A percentile compares a stretch with the other conserved stretches of the same genome.
Conservation (phyloP, 2,329 filamentous ascomycete genomes). For the Pseudonectria buxi region DNA sequence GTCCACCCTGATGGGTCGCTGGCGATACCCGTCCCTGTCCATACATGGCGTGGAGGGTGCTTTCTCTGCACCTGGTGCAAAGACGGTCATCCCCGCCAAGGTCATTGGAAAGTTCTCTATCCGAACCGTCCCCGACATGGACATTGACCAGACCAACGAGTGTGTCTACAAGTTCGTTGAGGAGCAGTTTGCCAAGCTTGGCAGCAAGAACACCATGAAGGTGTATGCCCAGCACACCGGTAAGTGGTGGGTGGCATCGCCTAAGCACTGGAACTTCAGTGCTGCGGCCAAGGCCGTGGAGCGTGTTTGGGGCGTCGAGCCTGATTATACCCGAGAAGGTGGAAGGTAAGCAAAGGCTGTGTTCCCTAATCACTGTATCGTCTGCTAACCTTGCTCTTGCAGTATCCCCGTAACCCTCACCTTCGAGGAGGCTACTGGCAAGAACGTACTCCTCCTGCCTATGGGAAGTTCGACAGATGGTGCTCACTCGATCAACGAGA, state of each 20-base stretch:
- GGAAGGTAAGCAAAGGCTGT: conserved; percentile 55
- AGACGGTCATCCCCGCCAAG: conserved; percentile 98
- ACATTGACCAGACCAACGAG: conserved; percentile 80
- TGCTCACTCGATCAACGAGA: conserved; percentile 97
- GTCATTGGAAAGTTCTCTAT: conserved; percentile 98
- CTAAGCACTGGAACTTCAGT: conserved; percentile 98
- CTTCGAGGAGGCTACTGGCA: conserved; percentile 94
- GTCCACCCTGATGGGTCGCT: conserved; percentile 86
- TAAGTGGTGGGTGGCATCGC: conserved; percentile 98
- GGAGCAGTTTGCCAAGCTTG: conserved; percentile 76
- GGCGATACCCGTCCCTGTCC: conserved; percentile 90
- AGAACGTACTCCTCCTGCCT: conserved; percentile 90
- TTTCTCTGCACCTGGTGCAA: conserved; percentile 86
- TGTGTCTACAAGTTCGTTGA: conserved; percentile 79
- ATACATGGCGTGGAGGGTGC: conserved; percentile 93
- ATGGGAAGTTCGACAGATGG: conserved; percentile 98
- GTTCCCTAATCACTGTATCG: no score
- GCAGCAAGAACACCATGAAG: conserved; percentile 86
- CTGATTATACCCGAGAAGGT: conserved; percentile 93
- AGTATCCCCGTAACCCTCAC: conserved; percentile 96
- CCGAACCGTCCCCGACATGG: conserved; percentile 95
- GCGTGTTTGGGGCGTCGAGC: conserved; percentile 86
- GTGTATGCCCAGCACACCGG: conserved; percentile 80
- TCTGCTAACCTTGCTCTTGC: conserved; percentile 10
- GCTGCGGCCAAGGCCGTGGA: conserved; percentile 94